These are phyloP conservation scores for Leccinum pachyderme DNA, from an alignment of 1,284 basidiomycete genomes.

Conservation along the genomic window DNA sequence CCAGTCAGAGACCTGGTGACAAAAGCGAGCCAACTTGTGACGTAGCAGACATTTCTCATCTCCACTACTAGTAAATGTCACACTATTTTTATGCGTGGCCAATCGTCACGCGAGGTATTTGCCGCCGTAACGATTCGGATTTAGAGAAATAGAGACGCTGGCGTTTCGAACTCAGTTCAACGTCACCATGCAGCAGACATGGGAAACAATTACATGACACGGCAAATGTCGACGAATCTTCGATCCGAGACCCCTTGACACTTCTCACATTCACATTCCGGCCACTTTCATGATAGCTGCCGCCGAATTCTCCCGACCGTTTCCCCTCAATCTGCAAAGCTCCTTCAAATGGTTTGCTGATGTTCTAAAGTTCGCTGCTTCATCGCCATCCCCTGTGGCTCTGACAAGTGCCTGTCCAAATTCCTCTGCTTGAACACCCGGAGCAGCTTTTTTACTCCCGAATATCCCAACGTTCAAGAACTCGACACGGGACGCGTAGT, in stretches of 20 bases:
- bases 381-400: constrained; percentile 8
- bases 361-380: constrained; percentile 4
- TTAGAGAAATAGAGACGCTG: too few species aligned
- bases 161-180: too few species aligned
- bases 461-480: constrained; percentile 16
- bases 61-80: too few species aligned
- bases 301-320: constrained; percentile 4
- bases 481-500: constrained; percentile 12
- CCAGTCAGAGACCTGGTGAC: too few species aligned
- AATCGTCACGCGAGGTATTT: too few species aligned
- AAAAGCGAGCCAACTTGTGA: too few species aligned
- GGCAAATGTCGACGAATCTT: too few species aligned
- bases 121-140: too few species aligned
- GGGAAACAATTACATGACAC: too few species aligned
- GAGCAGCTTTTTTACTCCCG: constrained; percentile 6
- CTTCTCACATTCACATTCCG: background rate
- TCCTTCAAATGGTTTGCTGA: constrained; percentile 9
- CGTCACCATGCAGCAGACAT: too few species aligned
- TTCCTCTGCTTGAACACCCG: constrained; percentile 12
- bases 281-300: constrained; percentile 3
- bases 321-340: constrained; percentile 10
- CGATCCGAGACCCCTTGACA: background rate
- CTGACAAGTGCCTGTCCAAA: constrained; percentile 8
- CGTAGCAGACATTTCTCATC: too few species aligned
- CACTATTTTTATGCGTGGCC: too few species aligned